Evolutionary conservation across 2,329 filamentous ascomycete genomes (phyloP).

Genomic region (Hawksworthiomyces lignivorus): DNA sequence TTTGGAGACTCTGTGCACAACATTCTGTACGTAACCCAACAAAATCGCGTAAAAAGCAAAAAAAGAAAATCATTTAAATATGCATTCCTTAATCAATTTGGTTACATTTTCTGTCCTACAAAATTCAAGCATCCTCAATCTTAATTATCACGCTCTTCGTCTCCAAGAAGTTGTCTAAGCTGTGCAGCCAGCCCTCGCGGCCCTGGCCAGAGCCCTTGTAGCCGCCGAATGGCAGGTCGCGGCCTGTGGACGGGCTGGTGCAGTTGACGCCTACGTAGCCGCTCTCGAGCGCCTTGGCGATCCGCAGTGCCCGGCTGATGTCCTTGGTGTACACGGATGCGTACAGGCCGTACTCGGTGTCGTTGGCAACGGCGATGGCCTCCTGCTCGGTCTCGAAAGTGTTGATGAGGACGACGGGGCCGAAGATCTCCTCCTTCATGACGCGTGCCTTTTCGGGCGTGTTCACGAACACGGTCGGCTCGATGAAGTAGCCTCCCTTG

Average conservation of each 20-base stretch:
- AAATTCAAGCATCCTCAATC: constrained; percentile 9
- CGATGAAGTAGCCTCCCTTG: constrained; percentile 27
- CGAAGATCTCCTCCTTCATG: constrained; percentile 46
- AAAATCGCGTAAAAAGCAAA: too few relatives aligned
- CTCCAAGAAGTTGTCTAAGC: constrained; percentile 26
- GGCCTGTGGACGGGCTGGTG: constrained; percentile 25
- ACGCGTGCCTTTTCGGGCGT: constrained; percentile 30
- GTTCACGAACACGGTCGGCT: constrained; percentile 32
- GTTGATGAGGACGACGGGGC: constrained; percentile 43
- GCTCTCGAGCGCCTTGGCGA: constrained; percentile 40
- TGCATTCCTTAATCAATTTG: too few relatives aligned
- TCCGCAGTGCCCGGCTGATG: constrained; percentile 27
- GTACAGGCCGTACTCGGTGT: constrained; percentile 45
- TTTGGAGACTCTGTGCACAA: too few relatives aligned
- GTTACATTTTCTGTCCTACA: too few relatives aligned
- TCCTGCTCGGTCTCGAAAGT: constrained; percentile 45
- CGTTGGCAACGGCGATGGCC: constrained; percentile 40
- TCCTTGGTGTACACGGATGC: constrained; percentile 44
- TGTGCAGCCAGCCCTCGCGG: constrained; percentile 26
- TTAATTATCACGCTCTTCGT: constrained; percentile 22
- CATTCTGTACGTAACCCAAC: too few relatives aligned
- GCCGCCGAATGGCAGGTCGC: constrained; percentile 32
- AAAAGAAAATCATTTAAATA: too few relatives aligned
- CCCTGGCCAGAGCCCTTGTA: constrained; percentile 31
- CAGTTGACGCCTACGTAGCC: constrained; percentile 48